A percentile compares a stretch with the other conserved stretches of the same genome.
phyloP scores from a whole-genome alignment of 352 stramenopile species.

The Globisporangium yorkense region DNA sequence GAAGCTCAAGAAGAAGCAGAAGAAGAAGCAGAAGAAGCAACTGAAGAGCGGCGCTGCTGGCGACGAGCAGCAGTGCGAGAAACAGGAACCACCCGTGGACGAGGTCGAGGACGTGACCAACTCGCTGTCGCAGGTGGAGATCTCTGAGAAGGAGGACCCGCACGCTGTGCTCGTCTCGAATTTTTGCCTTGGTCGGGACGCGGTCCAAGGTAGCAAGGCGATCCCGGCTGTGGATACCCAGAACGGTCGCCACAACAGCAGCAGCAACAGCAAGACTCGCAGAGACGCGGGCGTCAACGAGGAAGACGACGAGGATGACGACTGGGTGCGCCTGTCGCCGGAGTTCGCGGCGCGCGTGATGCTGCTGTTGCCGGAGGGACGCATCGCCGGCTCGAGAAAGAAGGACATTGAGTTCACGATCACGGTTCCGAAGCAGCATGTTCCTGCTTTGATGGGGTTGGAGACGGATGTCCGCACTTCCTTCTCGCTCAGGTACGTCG shows the following conservation, averaged over 20 bases:
- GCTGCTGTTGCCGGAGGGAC: conserved; percentile 49
- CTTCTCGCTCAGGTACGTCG: conserved; percentile 35
- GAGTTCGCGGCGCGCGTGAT: conserved; percentile 72
- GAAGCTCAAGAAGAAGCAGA: conserved; percentile 91
- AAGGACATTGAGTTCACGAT: conserved; percentile 74
- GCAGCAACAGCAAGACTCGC: conserved; percentile 1
- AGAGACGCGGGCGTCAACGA: conserved; percentile 3
- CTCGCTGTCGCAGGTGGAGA: conserved; percentile 4
- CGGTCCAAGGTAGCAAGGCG: not conserved
- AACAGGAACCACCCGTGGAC: not conserved
- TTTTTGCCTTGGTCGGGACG: not conserved
- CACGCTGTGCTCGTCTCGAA: conserved; percentile 8
- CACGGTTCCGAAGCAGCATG: conserved; percentile 14
- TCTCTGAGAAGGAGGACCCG: not conserved
- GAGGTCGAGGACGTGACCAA: conserved; percentile 2
- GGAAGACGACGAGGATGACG: conserved; percentile 33
- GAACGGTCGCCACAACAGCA: not conserved
- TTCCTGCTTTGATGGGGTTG: not conserved
- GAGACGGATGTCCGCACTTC: conserved; percentile 40
- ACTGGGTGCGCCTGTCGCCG: conserved; percentile 63
- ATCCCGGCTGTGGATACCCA: not conserved
- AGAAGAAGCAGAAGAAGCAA: conserved; percentile 92
- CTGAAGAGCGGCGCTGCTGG: conserved; percentile 35
- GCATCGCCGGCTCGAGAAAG: conserved; percentile 42
- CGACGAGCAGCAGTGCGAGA: conserved; percentile 4